Percentiles rank a stretch among this genome's conserved stretches.
Evolutionary conservation across 148 eudicot genomes (phyloP).

Genomic region (Nepenthes mirabilis): DNA sequence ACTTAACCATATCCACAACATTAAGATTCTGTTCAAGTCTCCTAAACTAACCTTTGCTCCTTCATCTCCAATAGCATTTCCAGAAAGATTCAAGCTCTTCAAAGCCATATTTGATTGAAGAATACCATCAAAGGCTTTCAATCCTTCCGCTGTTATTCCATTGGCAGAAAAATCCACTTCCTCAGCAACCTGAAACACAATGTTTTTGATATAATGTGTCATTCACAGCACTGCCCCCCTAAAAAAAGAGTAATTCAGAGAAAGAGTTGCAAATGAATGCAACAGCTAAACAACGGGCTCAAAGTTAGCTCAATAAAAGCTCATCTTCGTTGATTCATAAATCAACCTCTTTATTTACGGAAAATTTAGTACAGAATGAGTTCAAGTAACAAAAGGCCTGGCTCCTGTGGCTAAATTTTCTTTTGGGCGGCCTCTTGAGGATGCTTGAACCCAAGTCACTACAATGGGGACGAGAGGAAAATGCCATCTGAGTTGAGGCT

Average conservation of each 20-base stretch:
- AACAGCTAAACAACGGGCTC: too few species aligned
- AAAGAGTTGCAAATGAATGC: too few species aligned
- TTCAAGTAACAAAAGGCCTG: too few species aligned
- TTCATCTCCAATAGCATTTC: conserved; percentile 85
- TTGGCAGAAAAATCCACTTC: conserved; percentile 89
- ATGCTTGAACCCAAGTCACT: too few species aligned
- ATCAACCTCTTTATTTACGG: too few species aligned
- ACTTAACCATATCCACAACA: neutral
- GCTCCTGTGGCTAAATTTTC: too few species aligned
- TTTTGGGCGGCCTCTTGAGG: too few species aligned
- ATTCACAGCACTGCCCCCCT: neutral
- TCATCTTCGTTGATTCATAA: too few species aligned
- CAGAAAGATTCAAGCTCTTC: conserved; percentile 77
- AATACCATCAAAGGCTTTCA: conserved; percentile 82
- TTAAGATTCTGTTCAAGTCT: neutral
- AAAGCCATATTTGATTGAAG: conserved; percentile 71
- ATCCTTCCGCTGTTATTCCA: conserved; percentile 80
- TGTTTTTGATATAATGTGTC: neutral
- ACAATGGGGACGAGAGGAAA: too few species aligned
- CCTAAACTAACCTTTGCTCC: conserved; percentile 66
- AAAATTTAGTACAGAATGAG: too few species aligned
- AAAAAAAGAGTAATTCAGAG: neutral
- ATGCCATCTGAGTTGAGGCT: too few species aligned
- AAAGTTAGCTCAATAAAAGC: too few species aligned
- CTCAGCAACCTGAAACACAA: conserved; percentile 50